Conservation (phyloP, 257 asterid genomes). For the Fraxinus pennsylvanica region DNA sequence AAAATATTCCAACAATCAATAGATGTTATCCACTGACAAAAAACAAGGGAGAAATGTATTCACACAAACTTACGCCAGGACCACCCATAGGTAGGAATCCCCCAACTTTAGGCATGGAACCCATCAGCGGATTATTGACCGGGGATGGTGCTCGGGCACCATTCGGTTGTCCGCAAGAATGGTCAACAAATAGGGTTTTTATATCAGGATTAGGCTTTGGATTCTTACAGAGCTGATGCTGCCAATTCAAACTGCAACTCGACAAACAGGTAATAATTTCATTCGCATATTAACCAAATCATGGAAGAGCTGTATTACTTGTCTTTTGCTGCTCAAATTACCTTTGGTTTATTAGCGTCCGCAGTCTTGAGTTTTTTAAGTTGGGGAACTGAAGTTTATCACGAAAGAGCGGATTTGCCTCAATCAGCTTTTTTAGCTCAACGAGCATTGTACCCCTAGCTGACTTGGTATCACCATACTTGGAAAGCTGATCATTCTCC, state of each 20-base stretch:
- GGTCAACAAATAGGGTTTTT: conserved; percentile 43
- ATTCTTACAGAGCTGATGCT: conserved; percentile 49
- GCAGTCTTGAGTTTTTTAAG: conserved; percentile 36
- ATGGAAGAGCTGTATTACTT: conserved; percentile 5
- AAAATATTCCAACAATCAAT: conserved; percentile 6
- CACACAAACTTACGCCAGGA: conserved; percentile 48
- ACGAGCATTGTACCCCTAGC: conserved; percentile 40
- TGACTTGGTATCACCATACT: conserved; percentile 47
- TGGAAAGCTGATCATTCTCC: conserved; percentile 46
- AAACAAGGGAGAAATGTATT: background rate
- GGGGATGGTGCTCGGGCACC: conserved; percentile 41
- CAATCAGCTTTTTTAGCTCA: conserved; percentile 40
- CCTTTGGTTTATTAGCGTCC: conserved; percentile 48
- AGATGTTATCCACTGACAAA: conserved; percentile 4
- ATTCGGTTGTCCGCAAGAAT: conserved; percentile 35
- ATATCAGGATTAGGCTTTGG: conserved; percentile 45
- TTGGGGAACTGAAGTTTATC: conserved; percentile 41
- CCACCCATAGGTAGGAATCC: conserved; percentile 51
- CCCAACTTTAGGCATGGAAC: conserved; percentile 33
- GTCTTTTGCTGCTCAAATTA: conserved; percentile 7
- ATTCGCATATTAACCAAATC: background rate
- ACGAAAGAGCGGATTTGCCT: conserved; percentile 45
- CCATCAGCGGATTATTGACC: conserved; percentile 22
- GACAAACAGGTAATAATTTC: background rate
- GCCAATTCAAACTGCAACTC: conserved; percentile 46